Conservation (phyloP, 176 grass and related monocot genomes). For the Ampelocalamus luodianensis region DNA sequence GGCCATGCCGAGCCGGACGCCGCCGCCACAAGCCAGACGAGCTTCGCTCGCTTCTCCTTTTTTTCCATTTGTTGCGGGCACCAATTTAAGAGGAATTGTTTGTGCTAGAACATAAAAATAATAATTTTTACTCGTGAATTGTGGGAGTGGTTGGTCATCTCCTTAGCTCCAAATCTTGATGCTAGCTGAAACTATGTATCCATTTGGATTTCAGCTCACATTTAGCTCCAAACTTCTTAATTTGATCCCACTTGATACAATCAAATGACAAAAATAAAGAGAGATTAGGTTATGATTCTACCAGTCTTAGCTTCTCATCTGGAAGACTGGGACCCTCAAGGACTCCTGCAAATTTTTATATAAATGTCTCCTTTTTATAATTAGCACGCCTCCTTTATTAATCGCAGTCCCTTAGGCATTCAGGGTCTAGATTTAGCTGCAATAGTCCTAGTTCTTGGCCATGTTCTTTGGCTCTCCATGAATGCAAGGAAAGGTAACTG, state of each 20-base stretch:
- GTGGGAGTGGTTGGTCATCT: not conserved
- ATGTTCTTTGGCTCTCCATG: not conserved
- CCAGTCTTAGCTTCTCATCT: not conserved
- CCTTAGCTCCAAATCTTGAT: not conserved
- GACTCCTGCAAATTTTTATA: not conserved
- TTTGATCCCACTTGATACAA: not conserved
- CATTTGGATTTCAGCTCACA: conserved; percentile 1
- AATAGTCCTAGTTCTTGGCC: conserved; percentile 21
- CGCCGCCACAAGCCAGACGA: too few relatives aligned
- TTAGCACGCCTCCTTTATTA: not conserved
- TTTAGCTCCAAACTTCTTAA: not conserved
- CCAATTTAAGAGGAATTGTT: not conserved
- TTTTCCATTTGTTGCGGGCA: not conserved
- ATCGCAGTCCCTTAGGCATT: conserved; percentile 22
- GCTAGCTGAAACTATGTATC: conserved; percentile 1
- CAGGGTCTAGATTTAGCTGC: conserved; percentile 11
- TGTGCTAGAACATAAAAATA: not conserved
- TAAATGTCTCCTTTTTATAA: not conserved
- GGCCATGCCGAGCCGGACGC: too few relatives aligned
- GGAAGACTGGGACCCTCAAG: not conserved
- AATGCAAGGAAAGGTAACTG: not conserved
- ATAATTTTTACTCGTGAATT: not conserved
- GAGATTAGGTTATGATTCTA: not conserved
- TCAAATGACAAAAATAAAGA: not conserved
- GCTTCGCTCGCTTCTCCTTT: too few relatives aligned